These are phyloP conservation scores for Clathrospora elynae DNA, from an alignment of 2,329 filamentous ascomycete genomes.

Conservation along the genomic window DNA sequence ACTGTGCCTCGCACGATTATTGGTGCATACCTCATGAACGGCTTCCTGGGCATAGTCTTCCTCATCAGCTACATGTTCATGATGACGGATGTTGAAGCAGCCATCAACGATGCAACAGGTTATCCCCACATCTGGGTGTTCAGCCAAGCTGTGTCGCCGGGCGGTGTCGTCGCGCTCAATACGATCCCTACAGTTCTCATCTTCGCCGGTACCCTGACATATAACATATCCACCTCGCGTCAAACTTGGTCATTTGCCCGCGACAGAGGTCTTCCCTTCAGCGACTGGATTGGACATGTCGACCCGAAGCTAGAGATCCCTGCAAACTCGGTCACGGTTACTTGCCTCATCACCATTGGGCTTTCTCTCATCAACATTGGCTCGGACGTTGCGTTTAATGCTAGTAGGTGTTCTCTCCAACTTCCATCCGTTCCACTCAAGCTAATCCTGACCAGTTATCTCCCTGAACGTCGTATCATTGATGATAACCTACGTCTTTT, in stretches of 20 bases:
- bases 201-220: slow-evolving; percentile 39
- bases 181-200: slow-evolving; percentile 39
- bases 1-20: slow-evolving; percentile 52
- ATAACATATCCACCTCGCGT: slow-evolving; percentile 40
- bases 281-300: slow-evolving; percentile 35
- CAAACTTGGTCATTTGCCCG: slow-evolving; percentile 47
- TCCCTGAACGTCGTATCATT: slow-evolving; percentile 48
- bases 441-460: slow-evolving; percentile 34
- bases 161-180: slow-evolving; percentile 39
- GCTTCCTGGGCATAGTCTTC: slow-evolving; percentile 43
- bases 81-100: slow-evolving; percentile 39
- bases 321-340: slow-evolving; percentile 40
- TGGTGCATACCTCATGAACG: slow-evolving; percentile 49
- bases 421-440: background rate
- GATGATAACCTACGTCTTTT: slow-evolving; percentile 51
- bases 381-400: slow-evolving; percentile 44
- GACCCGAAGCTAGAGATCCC: slow-evolving; percentile 37
- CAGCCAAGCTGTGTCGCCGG: slow-evolving; percentile 30
- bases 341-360: slow-evolving; percentile 35
- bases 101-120: slow-evolving; percentile 34
- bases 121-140: slow-evolving; percentile 48
- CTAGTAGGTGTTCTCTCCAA: slow-evolving; percentile 25
- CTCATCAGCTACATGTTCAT: slow-evolving; percentile 43
- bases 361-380: slow-evolving; percentile 46
- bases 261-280: slow-evolving; percentile 44